phyloP scores from a whole-genome alignment of 768 basidiomycete genomes.

The Inosperma sp. region DNA sequence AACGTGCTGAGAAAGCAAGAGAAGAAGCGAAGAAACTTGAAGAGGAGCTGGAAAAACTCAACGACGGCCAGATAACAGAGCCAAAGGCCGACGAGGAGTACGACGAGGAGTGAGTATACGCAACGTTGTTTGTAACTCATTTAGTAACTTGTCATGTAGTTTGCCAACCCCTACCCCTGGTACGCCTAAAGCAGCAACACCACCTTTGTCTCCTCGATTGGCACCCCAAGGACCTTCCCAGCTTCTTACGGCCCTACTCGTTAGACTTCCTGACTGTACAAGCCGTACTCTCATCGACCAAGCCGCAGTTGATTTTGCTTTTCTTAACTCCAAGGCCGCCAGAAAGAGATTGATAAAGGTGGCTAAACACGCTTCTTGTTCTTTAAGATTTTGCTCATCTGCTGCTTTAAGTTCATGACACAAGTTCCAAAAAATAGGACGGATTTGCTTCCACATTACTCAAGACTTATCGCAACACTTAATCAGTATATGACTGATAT shows the following conservation, averaged over 20 bases:
- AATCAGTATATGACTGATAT: slow-evolving; percentile 93
- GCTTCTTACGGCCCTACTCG: slow-evolving; percentile 83
- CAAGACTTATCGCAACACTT: slow-evolving; percentile 82
- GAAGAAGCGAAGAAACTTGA: slow-evolving; percentile 74
- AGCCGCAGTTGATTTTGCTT: slow-evolving; percentile 92
- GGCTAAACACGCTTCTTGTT: slow-evolving; percentile 2
- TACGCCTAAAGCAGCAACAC: slow-evolving; percentile 58
- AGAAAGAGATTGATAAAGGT: slow-evolving; percentile 89
- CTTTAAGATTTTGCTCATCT: slow-evolving; percentile 1
- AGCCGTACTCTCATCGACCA: slow-evolving; percentile 88
- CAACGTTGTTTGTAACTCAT: neutral
- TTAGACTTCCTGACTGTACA: slow-evolving; percentile 90
- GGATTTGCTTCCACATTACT: slow-evolving; percentile 91
- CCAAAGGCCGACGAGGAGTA: slow-evolving; percentile 29
- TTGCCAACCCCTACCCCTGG: slow-evolving; percentile 61
- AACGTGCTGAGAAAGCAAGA: slow-evolving; percentile 49
- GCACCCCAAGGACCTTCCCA: slow-evolving; percentile 91
- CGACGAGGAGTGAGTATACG: slow-evolving; percentile 42
- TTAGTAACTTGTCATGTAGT: slow-evolving; percentile 27
- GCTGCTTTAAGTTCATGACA: slow-evolving; percentile 57
- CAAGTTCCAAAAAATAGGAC: slow-evolving; percentile 84
- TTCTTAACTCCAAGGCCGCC: slow-evolving; percentile 94
- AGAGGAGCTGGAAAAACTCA: slow-evolving; percentile 66
- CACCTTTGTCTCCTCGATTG: slow-evolving; percentile 62
- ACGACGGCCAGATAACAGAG: slow-evolving; percentile 5